Base-by-base conservation (phyloP, 2,329 filamentous ascomycete genomes). In the Epichloe amarillans region DNA sequence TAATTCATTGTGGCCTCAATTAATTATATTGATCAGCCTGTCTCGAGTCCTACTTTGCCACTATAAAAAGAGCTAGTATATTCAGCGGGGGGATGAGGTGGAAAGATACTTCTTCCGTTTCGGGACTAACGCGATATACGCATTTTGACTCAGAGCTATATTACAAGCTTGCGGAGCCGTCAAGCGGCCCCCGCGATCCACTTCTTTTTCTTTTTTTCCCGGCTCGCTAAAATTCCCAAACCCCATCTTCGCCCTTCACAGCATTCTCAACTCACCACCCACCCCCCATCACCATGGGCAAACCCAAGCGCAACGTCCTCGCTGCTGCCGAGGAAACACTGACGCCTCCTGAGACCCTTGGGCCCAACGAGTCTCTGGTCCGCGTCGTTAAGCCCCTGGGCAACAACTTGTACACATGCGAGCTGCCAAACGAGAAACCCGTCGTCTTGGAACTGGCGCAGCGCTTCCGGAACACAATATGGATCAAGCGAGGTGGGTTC, bases 381-480 rank as follows among this genome's bases (percentile, higher is more conserved):
- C 85, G 83, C 52, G 83, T 96, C 52, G 70, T 86, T 62, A 86
- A 87, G 66, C 85, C 85, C 42, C 84, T 89, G 58, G 91, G 91
- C 57, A 95, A 95, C 71, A 94, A 86, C 66, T 74, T 95, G 41
- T 97, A 95, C 73, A 78, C 79, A 42, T 88, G 91, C 62, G 76
- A 83, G 62, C 72, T 90, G 33, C 82, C 90, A 23, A 74, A 75
- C 58, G 76, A 78, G 52, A 77, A 81, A 60, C 70, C 75, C 6
- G 67, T 91, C 39, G 71, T 94, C 17, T 83, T 89, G 21, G 89
- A 96, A 72, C 79, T 98, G 19, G 84, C 87, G 10, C 73, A 88
- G 26, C 82, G 83, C 40, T 96, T 97, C 64, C 86, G 91, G 54
- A 93, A 88, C 56, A 93, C 88, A 2, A 88, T 97, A 56, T 97